Conservation (phyloP, 768 basidiomycete species). For the Pilatotrama ljubarskyi region DNA sequence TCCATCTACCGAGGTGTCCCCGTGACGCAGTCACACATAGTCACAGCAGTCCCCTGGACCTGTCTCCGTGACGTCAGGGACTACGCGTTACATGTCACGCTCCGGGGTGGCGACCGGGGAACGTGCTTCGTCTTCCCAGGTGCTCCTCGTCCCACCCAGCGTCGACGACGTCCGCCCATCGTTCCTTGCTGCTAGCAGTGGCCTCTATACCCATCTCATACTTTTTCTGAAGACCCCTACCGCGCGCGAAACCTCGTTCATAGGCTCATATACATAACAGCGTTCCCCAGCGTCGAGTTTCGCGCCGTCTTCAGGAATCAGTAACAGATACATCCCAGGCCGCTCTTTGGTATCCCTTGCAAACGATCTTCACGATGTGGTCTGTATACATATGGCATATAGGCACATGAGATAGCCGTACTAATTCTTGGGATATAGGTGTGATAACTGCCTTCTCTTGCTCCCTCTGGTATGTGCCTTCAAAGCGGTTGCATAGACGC, state of each 20-base stretch:
- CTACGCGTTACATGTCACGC: constrained; percentile 14
- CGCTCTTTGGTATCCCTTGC: neutral
- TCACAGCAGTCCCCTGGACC: neutral
- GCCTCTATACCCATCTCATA: constrained; percentile 13
- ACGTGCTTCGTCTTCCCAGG: constrained; percentile 22
- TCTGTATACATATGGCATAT: constrained; percentile 2
- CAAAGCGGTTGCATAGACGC: neutral
- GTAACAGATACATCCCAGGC: constrained; percentile 15
- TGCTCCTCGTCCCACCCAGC: constrained; percentile 20
- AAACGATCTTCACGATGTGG: constrained; percentile 30
- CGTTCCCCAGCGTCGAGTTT: constrained; percentile 4
- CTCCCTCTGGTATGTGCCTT: constrained; percentile 61
- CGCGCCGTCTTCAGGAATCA: constrained; percentile 15
- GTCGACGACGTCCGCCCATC: constrained; percentile 20
- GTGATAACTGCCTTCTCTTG: constrained; percentile 76
- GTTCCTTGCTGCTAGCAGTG: constrained; percentile 20
- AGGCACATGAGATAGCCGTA: no score
- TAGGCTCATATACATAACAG: neutral
- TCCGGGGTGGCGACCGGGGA: constrained; percentile 21
- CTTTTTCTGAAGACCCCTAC: constrained; percentile 10
- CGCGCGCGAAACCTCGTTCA: constrained; percentile 4
- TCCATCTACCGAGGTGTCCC: no score
- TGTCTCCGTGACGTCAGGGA: constrained; percentile 7
- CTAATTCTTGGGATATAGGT: constrained; percentile 43
- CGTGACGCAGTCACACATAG: constrained; percentile 5